Percentiles rank a stretch among this genome's conserved stretches.
Conservation (phyloP, 495 filamentous ascomycete species). For the Sporormia fimetaria region DNA sequence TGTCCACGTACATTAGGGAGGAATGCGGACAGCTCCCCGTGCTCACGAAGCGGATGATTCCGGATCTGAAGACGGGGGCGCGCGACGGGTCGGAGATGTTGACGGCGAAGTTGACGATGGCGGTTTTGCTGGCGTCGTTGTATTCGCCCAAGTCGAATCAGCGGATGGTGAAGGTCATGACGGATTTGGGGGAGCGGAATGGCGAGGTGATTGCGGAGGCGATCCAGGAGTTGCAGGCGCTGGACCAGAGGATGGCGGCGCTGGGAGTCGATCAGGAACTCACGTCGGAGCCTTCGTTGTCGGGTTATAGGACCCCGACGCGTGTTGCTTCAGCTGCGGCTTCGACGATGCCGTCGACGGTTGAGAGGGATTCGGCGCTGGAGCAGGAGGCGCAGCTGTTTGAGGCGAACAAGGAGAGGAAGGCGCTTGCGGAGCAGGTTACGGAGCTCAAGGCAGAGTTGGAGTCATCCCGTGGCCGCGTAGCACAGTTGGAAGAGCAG, state of each 20-base stretch:
- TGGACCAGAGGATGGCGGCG: constrained; percentile 23
- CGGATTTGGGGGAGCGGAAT: constrained; percentile 25
- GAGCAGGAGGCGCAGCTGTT: constrained; percentile 29
- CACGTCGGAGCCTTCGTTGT: constrained; percentile 15
- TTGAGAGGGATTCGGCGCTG: constrained; percentile 30
- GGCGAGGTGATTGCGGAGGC: constrained; percentile 28
- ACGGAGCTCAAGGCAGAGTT: constrained; percentile 22
- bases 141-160: constrained; percentile 30
- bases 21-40: constrained; percentile 42
- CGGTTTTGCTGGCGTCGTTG: constrained; percentile 31
- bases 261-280: constrained; percentile 23
- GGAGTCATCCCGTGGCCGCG: constrained; percentile 19
- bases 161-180: constrained; percentile 31
- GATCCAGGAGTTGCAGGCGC: constrained; percentile 29
- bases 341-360: constrained; percentile 2
- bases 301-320: constrained; percentile 17
- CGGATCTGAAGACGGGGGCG: constrained; percentile 51
- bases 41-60: constrained; percentile 37
- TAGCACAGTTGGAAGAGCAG: constrained; percentile 31
- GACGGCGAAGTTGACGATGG: constrained; percentile 26
- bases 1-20: constrained; percentile 54
- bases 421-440: constrained; percentile 12
- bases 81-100: constrained; percentile 31
- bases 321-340: constrained; percentile 12
- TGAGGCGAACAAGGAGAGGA: constrained; percentile 21